A percentile compares a stretch with the other conserved stretches of the same genome.
These are phyloP conservation scores for Cenchrus fungigraminus DNA, from an alignment of 176 grass and related monocot species.

Conservation along the genomic window DNA sequence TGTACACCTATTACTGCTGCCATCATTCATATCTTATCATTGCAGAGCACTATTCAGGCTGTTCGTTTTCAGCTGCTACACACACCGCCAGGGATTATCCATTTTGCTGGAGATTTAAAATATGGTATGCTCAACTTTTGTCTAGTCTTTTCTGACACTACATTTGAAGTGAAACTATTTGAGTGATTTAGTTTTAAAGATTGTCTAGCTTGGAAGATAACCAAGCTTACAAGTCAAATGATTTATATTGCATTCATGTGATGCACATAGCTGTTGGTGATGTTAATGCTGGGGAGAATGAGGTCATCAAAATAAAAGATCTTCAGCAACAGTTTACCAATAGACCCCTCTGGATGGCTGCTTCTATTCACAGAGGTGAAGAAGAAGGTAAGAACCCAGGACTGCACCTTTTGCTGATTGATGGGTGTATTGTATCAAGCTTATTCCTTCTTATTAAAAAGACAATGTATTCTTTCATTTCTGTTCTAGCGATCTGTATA, in stretches of 20 bases:
- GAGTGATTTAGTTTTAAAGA: conserved; percentile 19
- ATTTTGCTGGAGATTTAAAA: conserved; percentile 93
- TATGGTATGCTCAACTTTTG: conserved; percentile 59
- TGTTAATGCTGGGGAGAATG: conserved; percentile 53
- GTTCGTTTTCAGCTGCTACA: conserved; percentile 78
- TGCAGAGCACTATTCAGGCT: conserved; percentile 81
- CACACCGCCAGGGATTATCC: conserved; percentile 68
- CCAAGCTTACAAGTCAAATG: conserved; percentile 35
- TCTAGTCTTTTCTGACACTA: conserved; percentile 7
- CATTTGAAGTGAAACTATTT: not conserved
- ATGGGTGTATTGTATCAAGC: not conserved
- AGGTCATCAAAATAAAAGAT: conserved; percentile 57
- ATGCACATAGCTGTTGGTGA: conserved; percentile 69
- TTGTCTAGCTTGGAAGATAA: conserved; percentile 44
- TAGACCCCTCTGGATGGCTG: conserved; percentile 82
- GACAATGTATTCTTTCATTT: not conserved
- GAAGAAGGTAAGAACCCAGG: conserved; percentile 62
- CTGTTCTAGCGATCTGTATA: conserved; percentile 18
- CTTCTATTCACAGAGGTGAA: conserved; percentile 90
- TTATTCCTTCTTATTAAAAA: not conserved
- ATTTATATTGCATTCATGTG: conserved; percentile 34
- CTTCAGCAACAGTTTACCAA: conserved; percentile 54
- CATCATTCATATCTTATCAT: conserved; percentile 38
- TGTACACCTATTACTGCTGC: conserved; percentile 6
- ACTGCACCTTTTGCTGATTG: conserved; percentile 22